Base-by-base conservation (phyloP, 306 rosid species). In the Glycyrrhiza uralensis region DNA sequence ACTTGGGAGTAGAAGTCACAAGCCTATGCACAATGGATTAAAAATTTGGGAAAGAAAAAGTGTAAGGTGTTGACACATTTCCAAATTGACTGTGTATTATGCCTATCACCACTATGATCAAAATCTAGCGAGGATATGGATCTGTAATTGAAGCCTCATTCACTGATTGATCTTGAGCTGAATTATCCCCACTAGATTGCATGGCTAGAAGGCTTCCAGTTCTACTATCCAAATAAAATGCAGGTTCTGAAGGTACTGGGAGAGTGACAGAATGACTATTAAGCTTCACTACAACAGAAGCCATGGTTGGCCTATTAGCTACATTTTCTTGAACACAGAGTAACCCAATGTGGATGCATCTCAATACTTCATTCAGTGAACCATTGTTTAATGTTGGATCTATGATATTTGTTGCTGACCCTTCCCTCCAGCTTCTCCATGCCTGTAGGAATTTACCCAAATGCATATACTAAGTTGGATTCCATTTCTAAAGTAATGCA, bases 321-420 rank as follows among this genome's bases (percentile, higher is more conserved):
- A 30, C 12, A 19, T 50, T 68, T 28, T 50, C 50, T 68, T 68
- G 74, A 68, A 68, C 35, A 68, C 74, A 68, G 0, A 50, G 62
- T 22, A 68, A 68, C 17, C 45, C 62, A 68, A 68, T 68, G 13
- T 68, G 62, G 5, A 68, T 68, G 13, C 62, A 33, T 68, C 50
- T 50, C 24, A 68, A 3, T 33, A 68, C 50, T 32, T 32, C 45
- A 32, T 58, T 33, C 8, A 11, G n/a, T 3, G 65, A 30, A 15
- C 10, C 0, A 15, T 58, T 32, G 6, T 7, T 58, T 17, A 15
- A 4, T 32, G 26, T 32, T 0, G 65, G 24, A 8, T 15, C 44
- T 58, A 15, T 33, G 35, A 30, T 17, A 18, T 29, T 58, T 30
- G 44, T 7, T 8, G 19, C 7, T 58, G 28, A n/a, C 14, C 45